A percentile compares a stretch with the other conserved stretches of the same genome.
Evolutionary conservation across 2,329 filamentous ascomycete genomes (phyloP).

Genomic region (Ophiocordyceps robertsii): DNA sequence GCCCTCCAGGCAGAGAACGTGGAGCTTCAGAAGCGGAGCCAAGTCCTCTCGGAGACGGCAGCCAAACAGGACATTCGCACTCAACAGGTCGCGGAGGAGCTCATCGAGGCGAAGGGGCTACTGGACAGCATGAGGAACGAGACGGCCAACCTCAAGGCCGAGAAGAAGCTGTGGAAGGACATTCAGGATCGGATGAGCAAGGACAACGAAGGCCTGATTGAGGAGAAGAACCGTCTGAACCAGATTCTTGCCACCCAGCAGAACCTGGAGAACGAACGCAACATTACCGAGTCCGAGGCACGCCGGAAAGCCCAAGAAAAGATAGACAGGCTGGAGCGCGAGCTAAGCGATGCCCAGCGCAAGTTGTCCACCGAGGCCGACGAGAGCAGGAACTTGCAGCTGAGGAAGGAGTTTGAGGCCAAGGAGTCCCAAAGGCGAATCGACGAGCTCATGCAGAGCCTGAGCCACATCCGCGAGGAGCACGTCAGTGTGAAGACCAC

Average conservation of each 20-base stretch:
- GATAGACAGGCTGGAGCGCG: constrained; percentile 65
- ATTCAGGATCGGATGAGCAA: constrained; percentile 81
- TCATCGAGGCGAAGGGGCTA: constrained; percentile 72
- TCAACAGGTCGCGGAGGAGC: constrained; percentile 84
- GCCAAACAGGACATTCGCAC: constrained; percentile 83
- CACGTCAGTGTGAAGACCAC: constrained; percentile 75
- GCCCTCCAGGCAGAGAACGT: constrained; percentile 74
- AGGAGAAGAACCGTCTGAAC: constrained; percentile 76
- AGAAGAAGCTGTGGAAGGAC: constrained; percentile 88
- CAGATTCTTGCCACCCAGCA: constrained; percentile 74
- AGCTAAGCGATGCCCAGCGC: constrained; percentile 65
- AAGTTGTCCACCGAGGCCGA: constrained; percentile 75
- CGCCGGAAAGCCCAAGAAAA: constrained; percentile 67
- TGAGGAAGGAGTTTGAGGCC: constrained; percentile 81
- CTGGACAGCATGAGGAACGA: constrained; percentile 83
- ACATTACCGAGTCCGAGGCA: constrained; percentile 68
- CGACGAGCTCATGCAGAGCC: constrained; percentile 72
- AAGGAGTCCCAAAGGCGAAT: constrained; percentile 83
- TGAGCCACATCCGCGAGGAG: constrained; percentile 75
- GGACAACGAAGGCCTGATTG: constrained; percentile 72
- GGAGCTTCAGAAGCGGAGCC: constrained; percentile 73
- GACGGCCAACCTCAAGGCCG: constrained; percentile 82
- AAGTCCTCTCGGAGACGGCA: constrained; percentile 64
- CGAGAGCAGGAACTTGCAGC: constrained; percentile 66
- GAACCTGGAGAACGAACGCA: constrained; percentile 81